Conservation (phyloP, 2,329 filamentous ascomycete species). For the Biscogniauxia marginata region DNA sequence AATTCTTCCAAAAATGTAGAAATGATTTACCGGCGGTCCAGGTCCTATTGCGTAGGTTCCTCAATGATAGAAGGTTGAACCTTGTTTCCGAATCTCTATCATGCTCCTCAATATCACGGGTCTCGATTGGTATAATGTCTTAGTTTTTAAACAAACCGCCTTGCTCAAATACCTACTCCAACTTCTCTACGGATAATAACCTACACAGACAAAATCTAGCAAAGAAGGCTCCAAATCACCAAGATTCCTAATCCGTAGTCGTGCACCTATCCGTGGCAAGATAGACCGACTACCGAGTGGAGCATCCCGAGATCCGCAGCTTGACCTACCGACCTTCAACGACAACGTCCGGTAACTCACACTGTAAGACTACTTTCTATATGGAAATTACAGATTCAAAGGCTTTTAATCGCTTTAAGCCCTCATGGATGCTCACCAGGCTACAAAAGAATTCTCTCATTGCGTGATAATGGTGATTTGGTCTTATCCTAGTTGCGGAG, state of each 20-base stretch:
- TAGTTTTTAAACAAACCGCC: too few species aligned
- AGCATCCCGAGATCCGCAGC: slow-evolving; percentile 18
- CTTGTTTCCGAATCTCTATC: too few species aligned
- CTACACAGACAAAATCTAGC: background rate
- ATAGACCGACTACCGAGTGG: slow-evolving; percentile 19
- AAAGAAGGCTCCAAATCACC: background rate
- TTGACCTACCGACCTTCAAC: slow-evolving; percentile 1
- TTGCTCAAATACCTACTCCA: background rate
- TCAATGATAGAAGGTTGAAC: too few species aligned
- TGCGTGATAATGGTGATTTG: background rate
- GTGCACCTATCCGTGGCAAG: background rate
- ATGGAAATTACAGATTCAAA: background rate
- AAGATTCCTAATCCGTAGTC: background rate
- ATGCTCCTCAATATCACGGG: too few species aligned
- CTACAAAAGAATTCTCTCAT: background rate
- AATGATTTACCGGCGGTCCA: background rate
- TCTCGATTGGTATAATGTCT: too few species aligned
- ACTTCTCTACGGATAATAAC: background rate
- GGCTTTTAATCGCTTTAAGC: too few species aligned
- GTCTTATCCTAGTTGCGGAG: background rate
- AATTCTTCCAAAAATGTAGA: background rate
- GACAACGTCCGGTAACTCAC: background rate
- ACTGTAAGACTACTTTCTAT: background rate
- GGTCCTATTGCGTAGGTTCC: background rate
- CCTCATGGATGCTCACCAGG: background rate